phyloP scores from a whole-genome alignment of 768 basidiomycete genomes.

The Serendipita vermifera region DNA sequence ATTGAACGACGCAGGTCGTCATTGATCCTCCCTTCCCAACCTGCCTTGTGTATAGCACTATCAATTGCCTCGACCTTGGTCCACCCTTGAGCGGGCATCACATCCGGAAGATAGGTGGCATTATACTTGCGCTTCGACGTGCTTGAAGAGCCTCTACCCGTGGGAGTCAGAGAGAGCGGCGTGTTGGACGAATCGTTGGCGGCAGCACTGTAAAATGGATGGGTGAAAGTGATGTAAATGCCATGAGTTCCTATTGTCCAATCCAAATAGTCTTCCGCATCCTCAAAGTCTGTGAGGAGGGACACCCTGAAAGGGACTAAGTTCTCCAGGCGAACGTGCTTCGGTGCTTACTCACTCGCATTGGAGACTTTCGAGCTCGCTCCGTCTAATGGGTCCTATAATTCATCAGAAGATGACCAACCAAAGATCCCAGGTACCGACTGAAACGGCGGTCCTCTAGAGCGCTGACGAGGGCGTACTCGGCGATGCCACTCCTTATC shows the following conservation, averaged over 20 bases:
- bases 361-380: constrained; percentile 67
- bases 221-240: constrained; percentile 76
- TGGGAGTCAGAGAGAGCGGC: constrained; percentile 26
- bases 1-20: constrained; percentile 69
- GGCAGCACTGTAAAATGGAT: constrained; percentile 47
- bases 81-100: constrained; percentile 91
- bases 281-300: constrained; percentile 86
- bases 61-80: constrained; percentile 78
- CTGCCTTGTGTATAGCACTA: constrained; percentile 87
- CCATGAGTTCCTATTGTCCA: constrained; percentile 92
- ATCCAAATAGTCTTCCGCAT: constrained; percentile 71
- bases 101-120: constrained; percentile 88
- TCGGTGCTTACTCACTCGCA: constrained; percentile 52
- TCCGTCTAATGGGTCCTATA: constrained; percentile 42
- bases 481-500: constrained; percentile 61
- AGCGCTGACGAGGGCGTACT: constrained; percentile 88
- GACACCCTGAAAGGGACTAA: constrained; percentile 51
- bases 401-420: neutral
- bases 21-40: constrained; percentile 69
- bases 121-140: constrained; percentile 44
- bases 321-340: neutral
- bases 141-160: constrained; percentile 3
- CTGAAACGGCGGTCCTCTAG: constrained; percentile 79
- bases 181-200: constrained; percentile 28
- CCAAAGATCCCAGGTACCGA: constrained; percentile 22